phyloP scores from a whole-genome alignment of 805 yeast genomes.

The Millerozyma miso region DNA sequence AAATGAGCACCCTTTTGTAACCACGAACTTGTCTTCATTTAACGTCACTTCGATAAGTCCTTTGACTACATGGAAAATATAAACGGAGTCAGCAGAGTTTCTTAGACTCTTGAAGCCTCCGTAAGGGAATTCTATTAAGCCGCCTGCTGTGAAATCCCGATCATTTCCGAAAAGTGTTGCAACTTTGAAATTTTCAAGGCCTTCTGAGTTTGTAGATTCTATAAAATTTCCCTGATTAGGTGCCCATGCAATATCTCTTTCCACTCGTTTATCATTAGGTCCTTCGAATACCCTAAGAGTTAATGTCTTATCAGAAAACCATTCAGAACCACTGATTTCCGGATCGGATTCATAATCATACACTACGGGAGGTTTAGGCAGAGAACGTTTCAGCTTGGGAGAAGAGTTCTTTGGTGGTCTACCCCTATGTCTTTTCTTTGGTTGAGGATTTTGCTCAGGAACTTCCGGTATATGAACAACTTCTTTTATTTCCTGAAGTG shows the following conservation, averaged over 20 bases:
- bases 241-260: conserved; percentile 58
- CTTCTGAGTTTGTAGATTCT: conserved; percentile 38
- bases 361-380: conserved; percentile 7
- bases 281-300: conserved; percentile 48
- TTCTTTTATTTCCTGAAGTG: conserved; percentile 54
- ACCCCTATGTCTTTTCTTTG: conserved; percentile 15
- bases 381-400: conserved; percentile 7
- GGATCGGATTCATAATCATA: conserved; percentile 36
- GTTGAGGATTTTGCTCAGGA: conserved; percentile 1
- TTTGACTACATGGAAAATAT: conserved; percentile 68
- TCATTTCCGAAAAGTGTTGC: conserved; percentile 63
- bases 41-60: conserved; percentile 70
- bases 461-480: conserved; percentile 49
- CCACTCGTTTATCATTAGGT: conserved; percentile 29
- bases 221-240: conserved; percentile 47
- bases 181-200: conserved; percentile 49
- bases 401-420: conserved; percentile 10
- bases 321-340: conserved; percentile 46
- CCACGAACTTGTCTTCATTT: conserved; percentile 54
- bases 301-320: conserved; percentile 44
- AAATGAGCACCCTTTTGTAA: conserved; percentile 70
- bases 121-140: conserved; percentile 62
- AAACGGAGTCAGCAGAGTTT: conserved; percentile 61
- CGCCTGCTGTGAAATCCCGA: conserved; percentile 65
- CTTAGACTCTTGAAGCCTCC: conserved; percentile 58